Evolutionary conservation across 2,329 filamentous ascomycete genomes (phyloP).

Genomic region (Fusarium sp.): DNA sequence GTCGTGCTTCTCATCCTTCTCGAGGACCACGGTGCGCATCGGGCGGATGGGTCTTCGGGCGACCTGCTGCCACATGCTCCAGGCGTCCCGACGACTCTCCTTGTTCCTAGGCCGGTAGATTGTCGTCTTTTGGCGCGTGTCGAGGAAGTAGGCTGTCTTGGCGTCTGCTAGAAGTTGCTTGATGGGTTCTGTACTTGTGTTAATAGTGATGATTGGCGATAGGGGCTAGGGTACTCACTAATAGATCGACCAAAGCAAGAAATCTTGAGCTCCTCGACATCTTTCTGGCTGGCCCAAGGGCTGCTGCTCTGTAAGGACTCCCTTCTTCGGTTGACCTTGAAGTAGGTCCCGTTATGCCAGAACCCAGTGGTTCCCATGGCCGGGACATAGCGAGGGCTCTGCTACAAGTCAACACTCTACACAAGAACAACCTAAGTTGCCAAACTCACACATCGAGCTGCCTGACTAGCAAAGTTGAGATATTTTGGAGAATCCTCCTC

Average conservation of each 20-base stretch:
- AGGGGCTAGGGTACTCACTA: conserved; percentile 30
- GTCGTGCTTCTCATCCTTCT: conserved; percentile 68
- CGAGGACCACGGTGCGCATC: conserved; percentile 78
- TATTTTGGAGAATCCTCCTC: conserved; percentile 52
- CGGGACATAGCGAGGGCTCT: conserved; percentile 62
- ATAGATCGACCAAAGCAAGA: conserved; percentile 62
- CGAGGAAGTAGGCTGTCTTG: conserved; percentile 60
- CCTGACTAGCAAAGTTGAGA: conserved; percentile 67
- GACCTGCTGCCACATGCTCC: conserved; percentile 62
- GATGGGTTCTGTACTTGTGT: conserved; percentile 54
- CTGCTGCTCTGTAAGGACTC: conserved; percentile 51
- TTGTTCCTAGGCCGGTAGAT: conserved; percentile 62
- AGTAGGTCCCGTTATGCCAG: conserved; percentile 62
- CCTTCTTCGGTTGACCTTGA: conserved; percentile 56
- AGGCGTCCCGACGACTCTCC: conserved; percentile 55
- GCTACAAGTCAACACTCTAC: background rate
- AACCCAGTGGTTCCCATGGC: conserved; percentile 62
- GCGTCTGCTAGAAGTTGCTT: conserved; percentile 63
- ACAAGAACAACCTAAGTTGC: too few relatives aligned
- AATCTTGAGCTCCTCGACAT: conserved; percentile 61
- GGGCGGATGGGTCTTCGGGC: conserved; percentile 71
- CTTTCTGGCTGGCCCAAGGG: conserved; percentile 54
- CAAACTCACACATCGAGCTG: conserved; percentile 56
- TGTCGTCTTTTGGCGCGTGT: conserved; percentile 63
- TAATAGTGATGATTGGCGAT: background rate